Conservation (phyloP, 257 asterid species). For the Haberlea rhodopensis region DNA sequence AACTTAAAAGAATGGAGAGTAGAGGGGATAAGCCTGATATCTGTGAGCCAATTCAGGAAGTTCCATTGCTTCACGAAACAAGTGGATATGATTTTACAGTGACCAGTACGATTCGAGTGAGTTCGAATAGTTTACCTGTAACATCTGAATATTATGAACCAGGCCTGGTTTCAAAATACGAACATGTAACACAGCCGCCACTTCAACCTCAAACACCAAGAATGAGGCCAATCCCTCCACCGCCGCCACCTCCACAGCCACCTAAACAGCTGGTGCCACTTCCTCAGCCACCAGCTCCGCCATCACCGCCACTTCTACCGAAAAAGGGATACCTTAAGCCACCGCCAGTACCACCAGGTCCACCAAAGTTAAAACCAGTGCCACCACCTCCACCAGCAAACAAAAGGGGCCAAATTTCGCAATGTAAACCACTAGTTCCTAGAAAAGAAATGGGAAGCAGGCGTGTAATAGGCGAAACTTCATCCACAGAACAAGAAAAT, state of each 20-base stretch:
- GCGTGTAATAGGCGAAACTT: too few relatives aligned
- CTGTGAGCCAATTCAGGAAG: too few relatives aligned
- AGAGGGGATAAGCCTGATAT: too few relatives aligned
- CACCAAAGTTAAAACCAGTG: constrained; percentile 21
- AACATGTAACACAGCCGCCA: too few relatives aligned
- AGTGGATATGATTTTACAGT: constrained; percentile 21
- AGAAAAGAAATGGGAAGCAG: too few relatives aligned
- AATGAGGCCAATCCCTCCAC: too few relatives aligned
- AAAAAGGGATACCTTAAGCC: too few relatives aligned
- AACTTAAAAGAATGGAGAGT: constrained; percentile 42
- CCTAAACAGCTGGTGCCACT: too few relatives aligned
- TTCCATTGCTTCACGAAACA: constrained; percentile 50
- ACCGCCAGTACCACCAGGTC: constrained; percentile 16
- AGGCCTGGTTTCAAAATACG: too few relatives aligned
- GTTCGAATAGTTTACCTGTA: constrained; percentile 9
- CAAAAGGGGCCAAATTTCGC: constrained; percentile 22
- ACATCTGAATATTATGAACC: constrained; percentile 10
- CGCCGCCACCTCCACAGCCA: too few relatives aligned
- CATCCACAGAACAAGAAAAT: constrained; percentile 18
- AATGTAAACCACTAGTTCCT: constrained; percentile 45
- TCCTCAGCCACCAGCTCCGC: too few relatives aligned
- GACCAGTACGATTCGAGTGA: constrained; percentile 10
- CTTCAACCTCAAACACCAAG: too few relatives aligned
- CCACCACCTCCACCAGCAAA: constrained; percentile 38
- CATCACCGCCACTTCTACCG: constrained; percentile 39